phyloP scores from a whole-genome alignment of 2,329 filamentous ascomycete genomes.

The Penicillium sp. region DNA sequence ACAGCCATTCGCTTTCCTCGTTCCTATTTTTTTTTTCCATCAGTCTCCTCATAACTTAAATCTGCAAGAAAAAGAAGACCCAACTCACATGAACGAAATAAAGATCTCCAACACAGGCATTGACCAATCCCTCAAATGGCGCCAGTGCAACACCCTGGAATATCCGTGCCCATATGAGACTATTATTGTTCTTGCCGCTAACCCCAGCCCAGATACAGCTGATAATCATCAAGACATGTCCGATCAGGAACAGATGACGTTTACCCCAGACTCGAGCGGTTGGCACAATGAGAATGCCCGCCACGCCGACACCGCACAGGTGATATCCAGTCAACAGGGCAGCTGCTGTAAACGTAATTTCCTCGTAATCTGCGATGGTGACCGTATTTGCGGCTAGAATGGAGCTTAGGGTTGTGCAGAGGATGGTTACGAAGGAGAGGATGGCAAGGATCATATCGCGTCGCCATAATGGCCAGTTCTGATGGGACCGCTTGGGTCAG shows the following conservation, averaged over 20 bases:
- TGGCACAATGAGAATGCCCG: constrained; percentile 82
- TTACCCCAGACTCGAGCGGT: constrained; percentile 91
- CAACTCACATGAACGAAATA: constrained; percentile 78
- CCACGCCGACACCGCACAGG: constrained; percentile 76
- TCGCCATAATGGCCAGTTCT: constrained; percentile 84
- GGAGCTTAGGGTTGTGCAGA: constrained; percentile 80
- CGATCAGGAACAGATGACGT: constrained; percentile 79
- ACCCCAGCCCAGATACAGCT: constrained; percentile 78
- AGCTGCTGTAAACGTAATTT: constrained; percentile 67
- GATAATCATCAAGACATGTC: constrained; percentile 69
- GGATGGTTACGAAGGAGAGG: constrained; percentile 76
- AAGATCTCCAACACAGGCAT: constrained; percentile 83
- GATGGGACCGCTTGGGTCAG: not conserved
- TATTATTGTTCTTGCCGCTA: constrained; percentile 65
- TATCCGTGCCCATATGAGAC: constrained; percentile 73
- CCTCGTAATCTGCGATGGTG: constrained; percentile 68
- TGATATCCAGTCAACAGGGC: constrained; percentile 86
- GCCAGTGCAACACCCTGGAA: constrained; percentile 84
- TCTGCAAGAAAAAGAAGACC: not conserved
- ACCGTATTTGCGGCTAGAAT: constrained; percentile 87
- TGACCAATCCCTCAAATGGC: constrained; percentile 87
- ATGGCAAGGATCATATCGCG: constrained; percentile 77
- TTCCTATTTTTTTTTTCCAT: constrained; percentile 48
- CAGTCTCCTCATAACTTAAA: not conserved
- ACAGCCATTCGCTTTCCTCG: constrained; percentile 86